Evolutionary conservation across 306 rosid species (phyloP).

Genomic region (Begonia loranthoides): DNA sequence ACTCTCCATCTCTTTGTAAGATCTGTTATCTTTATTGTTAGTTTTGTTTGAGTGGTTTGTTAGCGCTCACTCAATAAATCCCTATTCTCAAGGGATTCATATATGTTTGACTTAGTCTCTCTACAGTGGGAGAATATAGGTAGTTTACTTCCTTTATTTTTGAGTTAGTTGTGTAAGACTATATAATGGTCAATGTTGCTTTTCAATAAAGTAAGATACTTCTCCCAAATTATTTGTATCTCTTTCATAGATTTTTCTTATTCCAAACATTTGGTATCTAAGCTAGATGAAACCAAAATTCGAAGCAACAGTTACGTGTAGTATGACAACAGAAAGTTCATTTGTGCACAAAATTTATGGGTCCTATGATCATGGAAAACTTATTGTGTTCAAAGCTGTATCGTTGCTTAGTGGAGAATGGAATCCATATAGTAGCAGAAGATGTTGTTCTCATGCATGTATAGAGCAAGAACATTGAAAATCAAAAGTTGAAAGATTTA

Average conservation of each 20-base stretch:
- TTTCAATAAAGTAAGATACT: background rate
- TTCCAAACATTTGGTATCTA: background rate
- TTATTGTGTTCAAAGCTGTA: background rate
- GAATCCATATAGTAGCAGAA: background rate
- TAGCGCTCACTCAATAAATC: no score
- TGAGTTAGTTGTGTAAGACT: background rate
- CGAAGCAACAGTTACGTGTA: background rate
- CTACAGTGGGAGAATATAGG: no score
- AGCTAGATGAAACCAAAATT: background rate
- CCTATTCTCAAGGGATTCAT: no score
- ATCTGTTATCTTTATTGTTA: no score
- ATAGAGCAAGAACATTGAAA: background rate
- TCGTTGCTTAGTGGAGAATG: background rate
- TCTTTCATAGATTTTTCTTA: background rate
- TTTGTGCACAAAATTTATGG: background rate
- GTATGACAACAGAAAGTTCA: background rate
- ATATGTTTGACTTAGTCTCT: no score
- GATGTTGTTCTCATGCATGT: background rate
- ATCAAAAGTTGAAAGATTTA: background rate
- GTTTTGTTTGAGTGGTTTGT: no score
- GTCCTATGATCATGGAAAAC: background rate
- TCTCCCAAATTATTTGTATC: background rate
- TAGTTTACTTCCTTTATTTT: no score
- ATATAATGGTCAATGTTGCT: background rate
- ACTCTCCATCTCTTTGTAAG: constrained; percentile 1